Conservation (phyloP, 1,284 basidiomycete species). For the Rhodotorula sp. region DNA sequence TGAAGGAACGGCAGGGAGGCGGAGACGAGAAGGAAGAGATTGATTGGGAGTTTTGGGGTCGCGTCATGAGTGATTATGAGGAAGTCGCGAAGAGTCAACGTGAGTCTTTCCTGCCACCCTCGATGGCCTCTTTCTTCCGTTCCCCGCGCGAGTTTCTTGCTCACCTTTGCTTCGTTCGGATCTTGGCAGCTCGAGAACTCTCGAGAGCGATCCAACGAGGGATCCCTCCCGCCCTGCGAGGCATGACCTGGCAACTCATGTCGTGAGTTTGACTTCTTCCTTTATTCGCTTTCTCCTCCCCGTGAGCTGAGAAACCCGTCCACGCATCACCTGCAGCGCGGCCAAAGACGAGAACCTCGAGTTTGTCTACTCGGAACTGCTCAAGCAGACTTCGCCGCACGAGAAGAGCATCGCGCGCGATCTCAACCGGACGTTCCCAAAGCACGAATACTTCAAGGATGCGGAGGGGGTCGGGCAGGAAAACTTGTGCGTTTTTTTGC, state of each 20-base stretch:
- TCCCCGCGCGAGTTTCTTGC: no score
- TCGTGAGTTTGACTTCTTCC: conserved; percentile 48
- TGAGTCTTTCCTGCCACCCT: conserved; percentile 20
- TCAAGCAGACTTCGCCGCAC: conserved; percentile 80
- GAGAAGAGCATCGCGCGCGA: conserved; percentile 93
- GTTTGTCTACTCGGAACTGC: conserved; percentile 72
- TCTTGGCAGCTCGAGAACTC: conserved; percentile 62
- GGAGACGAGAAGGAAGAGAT: conserved; percentile 12
- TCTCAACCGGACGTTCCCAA: conserved; percentile 93
- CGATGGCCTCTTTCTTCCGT: conserved; percentile 1
- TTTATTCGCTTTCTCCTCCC: conserved; percentile 2
- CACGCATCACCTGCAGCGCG: conserved; percentile 57
- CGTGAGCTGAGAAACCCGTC: conserved; percentile 17
- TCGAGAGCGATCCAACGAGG: conserved; percentile 88
- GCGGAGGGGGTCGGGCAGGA: conserved; percentile 91
- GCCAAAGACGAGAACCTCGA: conserved; percentile 88
- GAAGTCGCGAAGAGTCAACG: conserved; percentile 68
- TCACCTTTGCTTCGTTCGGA: not conserved
- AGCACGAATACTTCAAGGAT: conserved; percentile 86
- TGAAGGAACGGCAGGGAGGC: not conserved
- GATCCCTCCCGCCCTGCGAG: conserved; percentile 78
- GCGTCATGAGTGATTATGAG: conserved; percentile 91
- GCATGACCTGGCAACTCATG: conserved; percentile 99
- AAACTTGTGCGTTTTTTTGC: conserved; percentile 63
- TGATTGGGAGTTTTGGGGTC: conserved; percentile 78